Conservation (phyloP, 495 filamentous ascomycete genomes). For the Penicillium desertorum region DNA sequence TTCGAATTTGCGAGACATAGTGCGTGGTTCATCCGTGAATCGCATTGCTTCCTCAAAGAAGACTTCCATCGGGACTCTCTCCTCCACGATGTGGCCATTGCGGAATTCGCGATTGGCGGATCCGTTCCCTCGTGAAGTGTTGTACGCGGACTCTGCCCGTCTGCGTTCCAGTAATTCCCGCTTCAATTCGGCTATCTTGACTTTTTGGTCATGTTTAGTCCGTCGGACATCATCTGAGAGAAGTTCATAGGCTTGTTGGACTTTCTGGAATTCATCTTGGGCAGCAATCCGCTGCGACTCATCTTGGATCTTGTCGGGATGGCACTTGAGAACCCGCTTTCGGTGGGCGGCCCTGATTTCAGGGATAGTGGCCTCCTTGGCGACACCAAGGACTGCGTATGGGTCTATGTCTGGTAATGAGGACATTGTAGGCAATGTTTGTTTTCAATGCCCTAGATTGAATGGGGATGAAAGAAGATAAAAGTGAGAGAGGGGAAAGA, state of each 20-base stretch:
- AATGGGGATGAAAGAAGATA: constrained; percentile 23
- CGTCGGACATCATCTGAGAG: constrained; percentile 75
- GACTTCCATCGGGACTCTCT: constrained; percentile 41
- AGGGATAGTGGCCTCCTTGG: constrained; percentile 67
- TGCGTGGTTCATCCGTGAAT: constrained; percentile 38
- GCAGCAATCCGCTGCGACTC: constrained; percentile 65
- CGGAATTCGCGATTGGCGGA: constrained; percentile 44
- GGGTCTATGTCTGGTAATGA: constrained; percentile 70
- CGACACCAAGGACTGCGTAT: constrained; percentile 76
- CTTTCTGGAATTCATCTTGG: constrained; percentile 83
- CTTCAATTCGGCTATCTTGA: constrained; percentile 60
- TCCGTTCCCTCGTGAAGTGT: constrained; percentile 25
- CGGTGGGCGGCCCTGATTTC: constrained; percentile 81
- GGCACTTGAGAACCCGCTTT: constrained; percentile 89
- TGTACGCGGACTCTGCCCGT: constrained; percentile 24
- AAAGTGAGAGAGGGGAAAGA: constrained; percentile 20
- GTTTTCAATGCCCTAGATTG: constrained; percentile 2
- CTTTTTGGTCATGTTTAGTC: constrained; percentile 73
- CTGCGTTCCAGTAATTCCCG: constrained; percentile 50
- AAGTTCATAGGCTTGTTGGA: constrained; percentile 91
- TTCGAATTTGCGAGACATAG: constrained; percentile 44
- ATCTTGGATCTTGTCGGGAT: constrained; percentile 93
- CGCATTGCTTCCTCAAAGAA: constrained; percentile 43
- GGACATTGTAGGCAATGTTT: constrained; percentile 50
- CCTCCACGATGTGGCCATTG: constrained; percentile 48